Evolutionary conservation across 2,329 filamentous ascomycete species (phyloP).

Genomic region (Colletotrichum scovillei): DNA sequence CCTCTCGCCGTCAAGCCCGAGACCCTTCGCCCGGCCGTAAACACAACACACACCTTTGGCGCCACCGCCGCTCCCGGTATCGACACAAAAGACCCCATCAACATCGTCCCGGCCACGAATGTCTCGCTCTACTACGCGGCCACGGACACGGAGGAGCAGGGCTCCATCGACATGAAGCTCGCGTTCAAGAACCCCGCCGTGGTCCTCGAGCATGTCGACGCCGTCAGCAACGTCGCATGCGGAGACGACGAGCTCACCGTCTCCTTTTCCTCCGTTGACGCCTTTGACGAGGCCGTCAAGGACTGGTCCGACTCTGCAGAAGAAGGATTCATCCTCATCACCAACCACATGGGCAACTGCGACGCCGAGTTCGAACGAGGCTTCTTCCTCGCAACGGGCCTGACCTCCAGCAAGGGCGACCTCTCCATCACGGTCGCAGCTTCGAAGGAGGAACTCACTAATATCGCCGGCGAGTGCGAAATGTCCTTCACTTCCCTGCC

Average conservation of each 20-base stretch:
- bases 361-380: constrained; percentile 52
- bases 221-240: constrained; percentile 33
- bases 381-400: constrained; percentile 47
- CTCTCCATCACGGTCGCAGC: constrained; percentile 46
- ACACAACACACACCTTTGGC: constrained; percentile 38
- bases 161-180: constrained; percentile 39
- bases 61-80: constrained; percentile 25
- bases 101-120: constrained; percentile 36
- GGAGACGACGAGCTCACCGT: constrained; percentile 35
- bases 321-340: constrained; percentile 50
- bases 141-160: constrained; percentile 24
- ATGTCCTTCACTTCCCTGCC: constrained; percentile 43
- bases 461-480: constrained; percentile 44
- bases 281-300: constrained; percentile 36
- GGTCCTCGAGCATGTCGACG: constrained; percentile 38
- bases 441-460: constrained; percentile 45
- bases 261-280: constrained; percentile 32
- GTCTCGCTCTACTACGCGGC: constrained; percentile 37
- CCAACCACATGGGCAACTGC: constrained; percentile 54
- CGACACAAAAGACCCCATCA: constrained; percentile 34
- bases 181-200: constrained; percentile 38
- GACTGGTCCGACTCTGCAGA: constrained; percentile 32
- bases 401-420: constrained; percentile 42
- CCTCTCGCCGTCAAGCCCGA: constrained; percentile 22
- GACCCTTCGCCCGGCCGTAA: constrained; percentile 42